These are phyloP conservation scores for Dimargaris xerosporica DNA, from an alignment of 192 early-diverging fungal species.

Conservation along the genomic window DNA sequence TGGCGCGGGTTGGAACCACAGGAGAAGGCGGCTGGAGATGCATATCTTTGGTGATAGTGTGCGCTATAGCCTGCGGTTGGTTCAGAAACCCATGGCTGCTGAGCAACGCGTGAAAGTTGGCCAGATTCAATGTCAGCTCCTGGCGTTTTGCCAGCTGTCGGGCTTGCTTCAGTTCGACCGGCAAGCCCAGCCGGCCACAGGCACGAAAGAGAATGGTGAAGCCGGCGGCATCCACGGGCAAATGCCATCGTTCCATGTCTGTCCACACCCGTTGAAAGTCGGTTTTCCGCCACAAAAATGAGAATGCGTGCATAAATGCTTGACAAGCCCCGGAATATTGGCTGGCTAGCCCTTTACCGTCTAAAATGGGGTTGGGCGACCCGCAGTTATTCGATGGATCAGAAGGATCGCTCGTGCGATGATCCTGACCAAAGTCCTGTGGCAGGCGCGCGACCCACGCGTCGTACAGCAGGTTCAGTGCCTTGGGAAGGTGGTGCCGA, in stretches of 20 bases:
- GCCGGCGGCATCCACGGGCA: not conserved
- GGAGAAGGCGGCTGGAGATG: not conserved
- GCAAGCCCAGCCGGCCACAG: not conserved
- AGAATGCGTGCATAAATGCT: constrained; percentile 2
- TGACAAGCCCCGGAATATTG: not conserved
- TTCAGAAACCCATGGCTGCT: not conserved
- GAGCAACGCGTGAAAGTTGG: not conserved
- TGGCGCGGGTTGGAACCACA: not conserved
- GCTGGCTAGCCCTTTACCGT: not conserved
- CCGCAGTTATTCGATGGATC: not conserved
- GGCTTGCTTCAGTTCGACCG: not conserved
- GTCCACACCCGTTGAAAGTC: not conserved
- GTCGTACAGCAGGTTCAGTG: not conserved
- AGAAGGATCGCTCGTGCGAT: not conserved
- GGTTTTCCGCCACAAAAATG: not conserved
- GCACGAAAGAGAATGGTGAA: constrained; percentile 1
- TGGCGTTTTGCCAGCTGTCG: not conserved
- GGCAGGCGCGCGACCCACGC: not conserved
- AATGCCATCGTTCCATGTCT: not conserved
- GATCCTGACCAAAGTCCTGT: not conserved
- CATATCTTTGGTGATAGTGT: not conserved
- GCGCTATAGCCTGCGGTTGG: not conserved
- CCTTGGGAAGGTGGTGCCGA: not conserved
- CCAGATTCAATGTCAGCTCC: not conserved
- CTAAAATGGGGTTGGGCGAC: not conserved